Base-by-base conservation (phyloP, 2,329 filamentous ascomycete species). In the Rugonectria rugulosa region DNA sequence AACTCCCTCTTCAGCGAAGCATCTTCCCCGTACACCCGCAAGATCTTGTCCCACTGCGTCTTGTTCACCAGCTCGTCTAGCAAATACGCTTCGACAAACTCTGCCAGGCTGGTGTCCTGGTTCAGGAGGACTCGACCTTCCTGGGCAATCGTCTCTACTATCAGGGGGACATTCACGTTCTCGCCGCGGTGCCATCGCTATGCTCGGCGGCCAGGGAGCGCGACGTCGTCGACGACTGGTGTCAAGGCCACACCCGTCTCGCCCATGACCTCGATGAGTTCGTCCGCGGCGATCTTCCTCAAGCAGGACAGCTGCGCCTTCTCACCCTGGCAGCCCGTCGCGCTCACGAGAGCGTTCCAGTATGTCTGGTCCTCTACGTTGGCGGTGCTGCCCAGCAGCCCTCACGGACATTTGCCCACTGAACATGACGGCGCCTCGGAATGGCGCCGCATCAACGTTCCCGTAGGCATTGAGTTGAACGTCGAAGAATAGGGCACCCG, bases 401-500 rank as follows among this genome's bases (percentile, higher is more conserved):
- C 66, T n/a, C 17, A 71, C 62, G 2, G 67, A 68, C 48, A 60
- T 62, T 29, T 72, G 67, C 3, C 70, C 69, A 43, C 67, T 70
- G n/a, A 60, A 68, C 57, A 67, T 63, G 59, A 66, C 65, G 3
- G 57, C 68, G 2, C 47, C 69, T 3, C 61, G 66, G 27, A 71
- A 72, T 0, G 63, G 63, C 5, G 55, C 59, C 3, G 60, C 52
- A 0, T 47, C 6, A 12, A 32, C 40, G 12, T 51, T 36, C 7
- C 56, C 59, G 42, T 65, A 65, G 21, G 53, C 49, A 45, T 67
- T 66, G 29, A 69, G 38, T 21, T 69, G 65, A 0, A 63, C 31
- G 29, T 72, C 69, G 4, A 68, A 57, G 10, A 74, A 77, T 55
- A 76, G 43, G 24, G 69, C 52, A 5, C 67, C 68, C 1, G 68